Conservation (phyloP, 1,284 basidiomycete species). For the Cerioporus squamosus region DNA sequence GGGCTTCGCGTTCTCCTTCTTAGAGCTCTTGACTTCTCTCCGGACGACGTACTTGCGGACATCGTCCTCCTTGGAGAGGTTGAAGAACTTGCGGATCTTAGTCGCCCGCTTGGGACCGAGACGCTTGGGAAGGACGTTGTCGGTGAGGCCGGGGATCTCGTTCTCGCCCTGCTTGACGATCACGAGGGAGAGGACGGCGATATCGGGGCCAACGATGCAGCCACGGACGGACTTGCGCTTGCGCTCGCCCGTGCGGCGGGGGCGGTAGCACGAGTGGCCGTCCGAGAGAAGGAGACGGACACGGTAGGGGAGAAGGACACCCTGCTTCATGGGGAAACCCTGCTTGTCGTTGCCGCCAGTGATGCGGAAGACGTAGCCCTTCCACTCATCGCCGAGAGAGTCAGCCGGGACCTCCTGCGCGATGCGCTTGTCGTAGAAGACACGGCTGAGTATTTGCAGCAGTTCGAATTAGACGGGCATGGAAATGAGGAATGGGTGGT, state of each 20-base stretch:
- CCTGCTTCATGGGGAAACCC: conserved; percentile 99
- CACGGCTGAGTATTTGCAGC: conserved; percentile 61
- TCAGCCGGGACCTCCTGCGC: conserved; percentile 94
- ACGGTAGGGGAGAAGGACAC: conserved; percentile 94
- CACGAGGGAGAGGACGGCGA: conserved; percentile 92
- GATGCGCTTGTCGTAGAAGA: conserved; percentile 98
- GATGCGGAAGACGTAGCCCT: conserved; percentile 97
- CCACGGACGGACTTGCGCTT: conserved; percentile 99
- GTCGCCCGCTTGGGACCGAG: conserved; percentile 95
- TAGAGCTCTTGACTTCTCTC: conserved; percentile 86
- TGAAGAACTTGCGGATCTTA: conserved; percentile 98
- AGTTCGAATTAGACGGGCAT: not conserved
- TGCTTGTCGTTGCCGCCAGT: conserved; percentile 97
- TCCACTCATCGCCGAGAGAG: conserved; percentile 94
- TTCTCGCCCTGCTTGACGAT: conserved; percentile 97
- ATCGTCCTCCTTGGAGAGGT: conserved; percentile 97
- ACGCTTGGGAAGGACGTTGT: conserved; percentile 92
- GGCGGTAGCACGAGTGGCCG: conserved; percentile 98
- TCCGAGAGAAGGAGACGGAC: conserved; percentile 93
- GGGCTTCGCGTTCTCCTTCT: conserved; percentile 94
- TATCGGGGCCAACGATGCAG: conserved; percentile 97
- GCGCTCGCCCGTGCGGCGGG: conserved; percentile 93
- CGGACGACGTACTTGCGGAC: conserved; percentile 97
- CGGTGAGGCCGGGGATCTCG: conserved; percentile 93
- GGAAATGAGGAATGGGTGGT: not conserved